Base-by-base conservation (phyloP, 1,284 basidiomycete genomes). In the Irpex sp. region DNA sequence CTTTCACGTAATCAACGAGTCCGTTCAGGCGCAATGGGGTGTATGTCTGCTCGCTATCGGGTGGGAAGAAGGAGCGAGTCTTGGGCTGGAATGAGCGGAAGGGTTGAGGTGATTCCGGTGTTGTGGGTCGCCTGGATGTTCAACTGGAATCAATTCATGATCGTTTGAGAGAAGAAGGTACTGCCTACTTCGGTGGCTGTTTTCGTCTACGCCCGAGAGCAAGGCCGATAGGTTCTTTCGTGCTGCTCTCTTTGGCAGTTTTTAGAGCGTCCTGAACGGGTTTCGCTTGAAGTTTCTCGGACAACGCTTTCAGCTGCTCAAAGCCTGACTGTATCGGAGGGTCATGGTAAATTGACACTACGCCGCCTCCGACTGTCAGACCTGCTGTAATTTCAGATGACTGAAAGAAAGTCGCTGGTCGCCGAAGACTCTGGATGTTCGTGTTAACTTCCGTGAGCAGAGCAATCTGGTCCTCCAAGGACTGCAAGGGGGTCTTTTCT, bases 71-170 rank as follows among this genome's bases (percentile, higher is more conserved):
- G 7, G 76, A 75, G 40, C 72, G 73, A 26, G 73, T 71, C 49
- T 73, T 77, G 52, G 70, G 75, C 65, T 76, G 80, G 63, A 77
- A 76, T 2, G 78, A 76, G 36, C 82, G 75, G 66, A 85, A 87
- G 0, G 85, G 83, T 62, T 83, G 82, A 5, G 87, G 85, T 2
- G 86, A 88, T 34, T 81, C 82, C 5, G 86, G 86, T 3, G 83
- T 82, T n/a, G 79, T 79, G 2, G 79, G 78, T 7, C 82, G 79
- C 67, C 85, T 88, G 63, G 6, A 36, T 4, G 3, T 21, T 15
- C 9, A 36, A 56, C 3, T 26, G 26, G 26, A 6, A 31, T 56
- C 2, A 52, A 21, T 19, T 5, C 21, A 38, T 52, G 38, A 47
- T 21, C n/a, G 5, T n/a, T 13, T 13, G 54, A 26, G 2, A 17